Evolutionary conservation across 1,284 basidiomycete genomes (phyloP).

Genomic region (Ustilago tritici): DNA sequence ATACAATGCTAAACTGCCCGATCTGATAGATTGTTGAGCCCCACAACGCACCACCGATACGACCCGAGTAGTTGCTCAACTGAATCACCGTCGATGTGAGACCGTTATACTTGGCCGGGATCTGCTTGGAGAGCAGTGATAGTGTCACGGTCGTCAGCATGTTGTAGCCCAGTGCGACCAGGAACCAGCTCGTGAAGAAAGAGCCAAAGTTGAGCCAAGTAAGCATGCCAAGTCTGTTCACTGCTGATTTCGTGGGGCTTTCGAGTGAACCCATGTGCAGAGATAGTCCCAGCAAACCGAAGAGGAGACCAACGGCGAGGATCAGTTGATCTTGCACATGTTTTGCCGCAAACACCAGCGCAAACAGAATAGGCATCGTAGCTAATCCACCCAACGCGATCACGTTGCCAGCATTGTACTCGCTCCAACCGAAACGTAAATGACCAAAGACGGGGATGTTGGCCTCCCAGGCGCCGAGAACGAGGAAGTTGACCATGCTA

Average conservation of each 20-base stretch:
- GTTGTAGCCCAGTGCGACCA: constrained; percentile 46
- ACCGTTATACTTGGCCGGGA: constrained; percentile 52
- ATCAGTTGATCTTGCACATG: constrained; percentile 50
- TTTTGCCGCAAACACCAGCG: constrained; percentile 43
- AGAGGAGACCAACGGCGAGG: constrained; percentile 33
- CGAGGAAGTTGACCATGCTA: constrained; percentile 54
- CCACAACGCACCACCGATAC: constrained; percentile 48
- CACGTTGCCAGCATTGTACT: constrained; percentile 53
- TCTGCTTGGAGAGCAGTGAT: constrained; percentile 47
- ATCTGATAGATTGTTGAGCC: constrained; percentile 50
- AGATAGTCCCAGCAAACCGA: constrained; percentile 48
- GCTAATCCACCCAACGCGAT: constrained; percentile 49
- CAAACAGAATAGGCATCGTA: constrained; percentile 50
- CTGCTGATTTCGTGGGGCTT: constrained; percentile 31
- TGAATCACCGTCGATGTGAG: constrained; percentile 48
- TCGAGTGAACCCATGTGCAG: constrained; percentile 50
- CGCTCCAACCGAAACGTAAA: constrained; percentile 44
- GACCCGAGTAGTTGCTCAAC: constrained; percentile 49
- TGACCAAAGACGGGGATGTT: constrained; percentile 51
- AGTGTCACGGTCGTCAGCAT: constrained; percentile 52
- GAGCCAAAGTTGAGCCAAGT: constrained; percentile 42
- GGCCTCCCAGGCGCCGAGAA: constrained; percentile 54
- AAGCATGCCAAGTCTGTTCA: constrained; percentile 15
- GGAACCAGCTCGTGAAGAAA: constrained; percentile 53
- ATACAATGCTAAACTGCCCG: constrained; percentile 49